These are phyloP conservation scores for Kwoniella sp. DNA, from an alignment of 768 basidiomycete genomes.

Conservation along the genomic window DNA sequence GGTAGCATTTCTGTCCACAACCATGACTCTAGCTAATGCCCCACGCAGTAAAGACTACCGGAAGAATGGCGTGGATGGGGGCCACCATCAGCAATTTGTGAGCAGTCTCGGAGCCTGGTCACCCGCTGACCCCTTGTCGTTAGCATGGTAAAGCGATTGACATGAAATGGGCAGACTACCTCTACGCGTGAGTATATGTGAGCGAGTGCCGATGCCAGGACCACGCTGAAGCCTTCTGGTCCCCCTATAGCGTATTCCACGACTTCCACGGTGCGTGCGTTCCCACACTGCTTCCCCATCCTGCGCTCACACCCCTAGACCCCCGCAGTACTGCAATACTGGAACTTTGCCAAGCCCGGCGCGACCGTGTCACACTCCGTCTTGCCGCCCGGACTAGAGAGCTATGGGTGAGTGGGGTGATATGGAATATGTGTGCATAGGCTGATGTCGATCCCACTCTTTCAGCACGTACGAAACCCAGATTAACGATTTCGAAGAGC, in stretches of 20 bases:
- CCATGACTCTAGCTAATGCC: not conserved
- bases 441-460: too few species aligned
- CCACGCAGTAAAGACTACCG: constrained; percentile 19
- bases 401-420: constrained; percentile 12
- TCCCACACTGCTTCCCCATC: not conserved
- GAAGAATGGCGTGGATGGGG: constrained; percentile 23
- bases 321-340: constrained; percentile 23
- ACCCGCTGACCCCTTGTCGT: not conserved
- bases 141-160: constrained; percentile 27
- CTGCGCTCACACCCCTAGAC: too few species aligned
- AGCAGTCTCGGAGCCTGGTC: not conserved
- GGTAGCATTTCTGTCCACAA: not conserved
- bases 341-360: constrained; percentile 23
- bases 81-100: constrained; percentile 23
- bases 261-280: constrained; percentile 19
- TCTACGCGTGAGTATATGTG: constrained; percentile 14
- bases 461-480: constrained; percentile 21
- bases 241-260: constrained; percentile 10
- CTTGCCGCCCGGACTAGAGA: constrained; percentile 26
- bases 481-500: constrained; percentile 26
- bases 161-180: constrained; percentile 30
- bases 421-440: not conserved
- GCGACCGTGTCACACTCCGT: constrained; percentile 21
- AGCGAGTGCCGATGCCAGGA: not conserved
- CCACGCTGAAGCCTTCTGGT: not conserved